Evolutionary conservation across 495 filamentous ascomycete genomes (phyloP), one percentile per base, ranked within the genome.

Genomic region (Cudoniella acicularis): DNA sequence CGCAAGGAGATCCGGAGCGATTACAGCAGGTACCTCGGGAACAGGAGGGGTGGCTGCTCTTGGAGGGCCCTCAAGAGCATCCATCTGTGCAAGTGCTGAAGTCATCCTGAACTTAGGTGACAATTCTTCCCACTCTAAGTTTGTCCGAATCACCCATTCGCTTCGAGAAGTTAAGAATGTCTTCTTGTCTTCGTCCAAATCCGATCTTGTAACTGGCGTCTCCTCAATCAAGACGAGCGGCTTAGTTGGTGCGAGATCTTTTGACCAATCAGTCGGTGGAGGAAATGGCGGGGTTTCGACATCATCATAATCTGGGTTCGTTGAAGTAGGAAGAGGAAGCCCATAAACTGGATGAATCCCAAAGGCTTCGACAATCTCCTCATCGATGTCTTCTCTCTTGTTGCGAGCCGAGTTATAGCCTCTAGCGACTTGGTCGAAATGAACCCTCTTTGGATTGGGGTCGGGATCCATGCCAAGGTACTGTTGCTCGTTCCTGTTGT

Each of bases 331-430:
- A 16, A 62, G 20, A n/a, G 60, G 41, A 42, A 66, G 8, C 13
- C 66, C 66, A 25, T 51, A 56, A n/a, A 18, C 55, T 10, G 66
- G 63, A 53, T 68, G 66, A 3, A 68, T 11, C 0, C 50, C 48
- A 41, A 48, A 59, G 20, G 46, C 26, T 18, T 48, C 23, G 3
- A 66, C 56, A 1, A 65, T 8, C n/a, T 59, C 45, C 18, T 57
- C 23, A 23, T 68, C 60, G 13, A 68, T 40, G 45, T 65, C 66
- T 18, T 57, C 66, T 0, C 58, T 56, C 18, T 52, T 42, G 49
- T 61, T 58, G 10, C 52, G 49, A 9, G 62, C 57, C 3, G 65
- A 24, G 41, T 64, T 65, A 48, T 60, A 53, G 10, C 48, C 46
- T 20, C 21, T 27, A 6, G 41, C 56, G 10, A 57, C 42, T 25